Evolutionary conservation across 805 yeast genomes (phyloP), one percentile per base, ranked within the genome.

Genomic region (Candida wancherniae): DNA sequence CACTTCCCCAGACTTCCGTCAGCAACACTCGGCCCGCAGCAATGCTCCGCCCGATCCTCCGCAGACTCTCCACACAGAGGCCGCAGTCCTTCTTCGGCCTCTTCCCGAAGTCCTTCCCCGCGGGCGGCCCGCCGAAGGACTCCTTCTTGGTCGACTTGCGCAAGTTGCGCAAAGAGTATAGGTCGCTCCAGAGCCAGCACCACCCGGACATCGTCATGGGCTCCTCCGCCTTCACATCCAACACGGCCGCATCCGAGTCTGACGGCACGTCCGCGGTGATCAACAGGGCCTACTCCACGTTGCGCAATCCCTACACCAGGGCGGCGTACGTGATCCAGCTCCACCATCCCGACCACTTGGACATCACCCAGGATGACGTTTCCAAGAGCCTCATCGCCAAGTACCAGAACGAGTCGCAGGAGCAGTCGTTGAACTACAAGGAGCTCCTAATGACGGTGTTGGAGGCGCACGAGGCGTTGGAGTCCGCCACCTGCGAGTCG

Each of bases 401-500:
- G 28, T 74, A 57, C 20, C 69, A 64, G 40, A 22, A 40, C 3
- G 33, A 44, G 5, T 55, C 61, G 1, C 51, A 51, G n/a, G 59
- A 55, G 21, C 46, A 44, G n/a, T 42, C 62, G 8, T 33, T 59
- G 24, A 58, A 54, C 20, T 65, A 76, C 37, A 75, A 79, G 35
- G 70, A 63, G 10, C 60, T 84, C 49, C 59, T 90, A 23, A 73
- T 85, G 80, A 75, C 75, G 25, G 82, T 90, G 14, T 63, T 90
- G 58, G 94, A 86, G 42, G 76, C 85, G 4, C 92, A 88, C 52
- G 98, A 90, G 55, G 72, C 75, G 24, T 61, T 88, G 35, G 94
- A 84, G 39, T 75, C 75, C 42, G 79, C 85, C 4, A 60, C 63
- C 1, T 59, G 57, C 31, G 81, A 75, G 29, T 58, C 66, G 3